phyloP scores from a whole-genome alignment of 1,284 basidiomycete species.

The Cutaneotrichosporon cutaneum region DNA sequence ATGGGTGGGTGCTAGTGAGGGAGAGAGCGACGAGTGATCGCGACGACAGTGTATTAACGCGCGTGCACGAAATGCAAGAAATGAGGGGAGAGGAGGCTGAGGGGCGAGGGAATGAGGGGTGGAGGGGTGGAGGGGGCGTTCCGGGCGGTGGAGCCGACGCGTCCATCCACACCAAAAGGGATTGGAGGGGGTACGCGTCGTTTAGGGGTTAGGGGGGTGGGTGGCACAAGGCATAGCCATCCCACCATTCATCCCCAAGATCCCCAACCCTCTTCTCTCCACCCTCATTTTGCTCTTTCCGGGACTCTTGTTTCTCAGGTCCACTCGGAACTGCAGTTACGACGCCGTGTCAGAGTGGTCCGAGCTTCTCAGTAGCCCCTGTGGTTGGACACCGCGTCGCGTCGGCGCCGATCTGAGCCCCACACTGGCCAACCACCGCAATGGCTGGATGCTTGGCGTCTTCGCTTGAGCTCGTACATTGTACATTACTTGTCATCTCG shows the following conservation, averaged over 20 bases:
- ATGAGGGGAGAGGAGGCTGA: too few relatives aligned
- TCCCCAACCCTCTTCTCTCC: not conserved
- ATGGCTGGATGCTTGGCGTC: not conserved
- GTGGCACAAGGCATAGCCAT: too few relatives aligned
- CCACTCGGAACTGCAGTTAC: not conserved
- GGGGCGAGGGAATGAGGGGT: too few relatives aligned
- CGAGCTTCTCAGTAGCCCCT: not conserved
- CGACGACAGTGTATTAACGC: too few relatives aligned
- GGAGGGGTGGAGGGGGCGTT: not conserved
- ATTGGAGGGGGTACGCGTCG: not conserved
- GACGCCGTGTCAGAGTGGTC: not conserved
- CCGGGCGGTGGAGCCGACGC: too few relatives aligned
- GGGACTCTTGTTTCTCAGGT: not conserved
- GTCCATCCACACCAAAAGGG: too few relatives aligned
- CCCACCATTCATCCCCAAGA: too few relatives aligned
- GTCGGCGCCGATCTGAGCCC: not conserved
- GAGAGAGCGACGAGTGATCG: too few relatives aligned
- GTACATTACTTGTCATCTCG: not conserved
- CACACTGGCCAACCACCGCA: not conserved
- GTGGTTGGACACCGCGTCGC: not conserved
- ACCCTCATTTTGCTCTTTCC: conserved; percentile 5
- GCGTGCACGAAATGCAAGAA: too few relatives aligned
- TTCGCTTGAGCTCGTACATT: not conserved
- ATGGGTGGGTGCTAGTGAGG: too few relatives aligned
- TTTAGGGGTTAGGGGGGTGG: not conserved